Base-by-base conservation (phyloP, 2,329 filamentous ascomycete genomes). In the Diaporthe vaccinii region DNA sequence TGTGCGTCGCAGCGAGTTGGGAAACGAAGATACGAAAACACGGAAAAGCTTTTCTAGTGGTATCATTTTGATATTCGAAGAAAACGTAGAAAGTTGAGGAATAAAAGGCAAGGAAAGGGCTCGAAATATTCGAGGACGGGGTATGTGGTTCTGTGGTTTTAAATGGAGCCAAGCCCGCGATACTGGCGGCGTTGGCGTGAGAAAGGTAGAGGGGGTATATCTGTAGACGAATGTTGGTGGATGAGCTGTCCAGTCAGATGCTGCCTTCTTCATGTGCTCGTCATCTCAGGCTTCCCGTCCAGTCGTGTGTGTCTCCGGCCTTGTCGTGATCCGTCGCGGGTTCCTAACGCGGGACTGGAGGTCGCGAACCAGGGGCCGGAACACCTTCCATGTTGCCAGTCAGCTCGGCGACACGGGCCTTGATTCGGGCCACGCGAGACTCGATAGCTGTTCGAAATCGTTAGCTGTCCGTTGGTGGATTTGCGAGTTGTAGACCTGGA, bases 341-440 rank as follows among this genome's bases (percentile, higher is more conserved):
- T 68, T 61, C 59, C 80, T 83, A 84, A 78, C 82, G 82, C 79
- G 84, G 78, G 73, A 82, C 75, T 71, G 83, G 81, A 76, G 82
- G 82, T 49, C 83, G 81, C 46, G 78, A 81, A 75, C 80, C 82
- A 36, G 89, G 86, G 9, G 81, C 83, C 55, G 80, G 81, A 46
- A 83, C 83, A 58, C 85, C 87, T 81, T 96, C 94, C 90, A 94
- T 94, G 84, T 94, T 94, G 80, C 93, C 93, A 2, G 97, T 99
- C 80, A 99, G 86, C 84, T 98, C 95, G 71, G 97, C 97, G 75
- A 99, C 97, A 77, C 97, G 93, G 76, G 97, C 97, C 86, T 98
- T 98, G 89, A 99, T 99, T 78, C 97, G 94, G 67, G 97, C 97
- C 76, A 98, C 97, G 78, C 97, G 94, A 67, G 95, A 96, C 84